Conservation (phyloP, 2,329 filamentous ascomycete genomes). For the Aspergillus uvarum region DNA sequence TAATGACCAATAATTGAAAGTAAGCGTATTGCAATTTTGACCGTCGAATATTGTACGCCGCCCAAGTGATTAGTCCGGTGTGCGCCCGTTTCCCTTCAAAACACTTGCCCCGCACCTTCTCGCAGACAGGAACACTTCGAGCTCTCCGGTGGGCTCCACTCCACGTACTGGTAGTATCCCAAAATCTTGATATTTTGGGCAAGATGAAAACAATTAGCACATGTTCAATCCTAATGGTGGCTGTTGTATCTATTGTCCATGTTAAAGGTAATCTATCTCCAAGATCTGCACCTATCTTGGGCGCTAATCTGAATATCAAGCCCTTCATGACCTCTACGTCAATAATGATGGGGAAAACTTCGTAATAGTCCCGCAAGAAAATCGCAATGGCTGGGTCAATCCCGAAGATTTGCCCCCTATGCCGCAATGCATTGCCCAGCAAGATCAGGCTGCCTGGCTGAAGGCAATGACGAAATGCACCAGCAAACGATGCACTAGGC, state of each 20-base stretch:
- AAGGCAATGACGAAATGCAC: slow-evolving; percentile 2
- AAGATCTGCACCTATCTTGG: not conserved
- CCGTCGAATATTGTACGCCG: too few species aligned
- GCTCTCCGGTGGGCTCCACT: too few species aligned
- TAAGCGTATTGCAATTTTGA: too few species aligned
- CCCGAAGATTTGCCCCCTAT: slow-evolving; percentile 7
- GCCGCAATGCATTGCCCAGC: slow-evolving; percentile 10
- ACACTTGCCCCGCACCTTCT: too few species aligned
- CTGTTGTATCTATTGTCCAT: not conserved
- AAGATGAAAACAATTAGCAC: not conserved
- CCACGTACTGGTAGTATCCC: too few species aligned
- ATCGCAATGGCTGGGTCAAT: slow-evolving; percentile 9
- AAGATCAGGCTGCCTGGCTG: slow-evolving; percentile 8
- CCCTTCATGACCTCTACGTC: not conserved
- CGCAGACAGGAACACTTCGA: too few species aligned
- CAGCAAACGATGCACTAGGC: slow-evolving; percentile 1
- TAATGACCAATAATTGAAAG: too few species aligned
- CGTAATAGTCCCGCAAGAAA: not conserved
- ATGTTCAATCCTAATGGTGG: not conserved
- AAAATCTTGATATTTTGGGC: too few species aligned
- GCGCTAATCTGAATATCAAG: not conserved
- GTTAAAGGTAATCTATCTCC: not conserved
- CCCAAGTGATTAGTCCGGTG: too few species aligned
- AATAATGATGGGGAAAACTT: not conserved
- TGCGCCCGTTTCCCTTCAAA: too few species aligned